Base-by-base conservation (phyloP, 768 basidiomycete genomes). In the Mycena olivaceomarginata region DNA sequence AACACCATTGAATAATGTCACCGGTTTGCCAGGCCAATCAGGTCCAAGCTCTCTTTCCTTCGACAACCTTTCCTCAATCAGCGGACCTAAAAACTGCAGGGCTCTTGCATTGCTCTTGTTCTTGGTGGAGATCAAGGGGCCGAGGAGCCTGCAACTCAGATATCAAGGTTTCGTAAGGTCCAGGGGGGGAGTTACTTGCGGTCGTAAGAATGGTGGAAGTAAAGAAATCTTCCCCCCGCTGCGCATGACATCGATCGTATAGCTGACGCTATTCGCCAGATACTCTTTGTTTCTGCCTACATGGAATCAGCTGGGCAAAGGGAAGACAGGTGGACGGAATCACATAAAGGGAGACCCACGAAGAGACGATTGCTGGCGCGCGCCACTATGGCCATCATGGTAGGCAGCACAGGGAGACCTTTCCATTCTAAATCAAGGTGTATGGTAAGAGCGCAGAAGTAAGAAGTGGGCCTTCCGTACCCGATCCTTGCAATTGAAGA, bases 281-380 rank as follows among this genome's bases (percentile, higher is more conserved):
- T 77, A 81, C 16, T 72, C 65, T 64, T 53, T 43, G 22, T 82
- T 45, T 25, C 79, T 70, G 41, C 81, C 81, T 82, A 43, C 39
- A 31, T 57, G 31, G 56, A 18, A 18, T 64, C 31, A 48, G 20
- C 20, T 16, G 3, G 11, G 15, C n/a, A 51, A 22, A 31, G 31
- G 31, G 15, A 3, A 46, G 31, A 10, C 10, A 3, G 18, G 7
- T 0, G 8, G 1, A 39, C 31, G 22, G 39, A 57, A 73, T 37
- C 20, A 83, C 83, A 80, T n/a, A 83, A 66, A 4, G 82, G 82
- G 39, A 80, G 77, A 20, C 84, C 84, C 12, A 83, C 83, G 46
- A 84, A 82, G 31, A 82, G 70, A 13, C 84, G 77, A 25, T 82
- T 82, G 65, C 78, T 81, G 9, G 80, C 80, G 41, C 83, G 77